Evolutionary conservation across 768 basidiomycete genomes (phyloP).

Genomic region (Boletus barrowsii): DNA sequence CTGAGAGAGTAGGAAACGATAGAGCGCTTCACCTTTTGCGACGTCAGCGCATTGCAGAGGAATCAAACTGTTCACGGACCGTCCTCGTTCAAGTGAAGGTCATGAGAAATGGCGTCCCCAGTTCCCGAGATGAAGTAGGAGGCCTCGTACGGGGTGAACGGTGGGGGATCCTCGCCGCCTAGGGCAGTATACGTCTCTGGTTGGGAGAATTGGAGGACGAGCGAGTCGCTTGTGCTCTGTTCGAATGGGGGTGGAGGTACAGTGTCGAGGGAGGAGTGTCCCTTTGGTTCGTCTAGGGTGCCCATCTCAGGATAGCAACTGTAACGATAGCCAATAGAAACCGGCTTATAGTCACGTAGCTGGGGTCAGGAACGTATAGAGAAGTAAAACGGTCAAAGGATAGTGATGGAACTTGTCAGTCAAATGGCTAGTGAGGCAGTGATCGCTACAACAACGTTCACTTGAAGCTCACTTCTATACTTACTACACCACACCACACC

Average conservation of each 20-base stretch:
- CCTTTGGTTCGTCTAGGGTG: constrained; percentile 5
- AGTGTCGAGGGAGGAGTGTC: not conserved
- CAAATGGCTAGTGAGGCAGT: too few relatives aligned
- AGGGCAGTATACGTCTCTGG: constrained; percentile 20
- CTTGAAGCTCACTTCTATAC: not conserved
- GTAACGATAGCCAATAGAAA: too few relatives aligned
- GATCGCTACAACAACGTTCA: not conserved
- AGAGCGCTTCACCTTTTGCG: constrained; percentile 60
- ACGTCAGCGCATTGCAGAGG: constrained; percentile 1
- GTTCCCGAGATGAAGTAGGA: constrained; percentile 48
- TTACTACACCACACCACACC: not conserved
- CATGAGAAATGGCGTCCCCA: constrained; percentile 66
- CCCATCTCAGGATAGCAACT: constrained; percentile 2
- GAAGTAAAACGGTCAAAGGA: too few relatives aligned
- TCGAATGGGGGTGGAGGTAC: constrained; percentile 27
- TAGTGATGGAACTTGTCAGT: too few relatives aligned
- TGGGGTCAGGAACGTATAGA: too few relatives aligned
- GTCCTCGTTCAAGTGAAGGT: constrained; percentile 63
- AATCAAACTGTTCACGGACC: constrained; percentile 33
- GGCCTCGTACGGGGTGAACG: constrained; percentile 61
- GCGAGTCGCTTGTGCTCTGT: constrained; percentile 22
- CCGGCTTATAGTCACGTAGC: too few relatives aligned
- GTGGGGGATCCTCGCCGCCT: constrained; percentile 53
- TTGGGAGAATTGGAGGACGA: constrained; percentile 24
- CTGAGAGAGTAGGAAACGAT: constrained; percentile 67